These are phyloP conservation scores for Cladophialophora exuberans DNA, from an alignment of 2,329 filamentous ascomycete genomes.

Conservation along the genomic window DNA sequence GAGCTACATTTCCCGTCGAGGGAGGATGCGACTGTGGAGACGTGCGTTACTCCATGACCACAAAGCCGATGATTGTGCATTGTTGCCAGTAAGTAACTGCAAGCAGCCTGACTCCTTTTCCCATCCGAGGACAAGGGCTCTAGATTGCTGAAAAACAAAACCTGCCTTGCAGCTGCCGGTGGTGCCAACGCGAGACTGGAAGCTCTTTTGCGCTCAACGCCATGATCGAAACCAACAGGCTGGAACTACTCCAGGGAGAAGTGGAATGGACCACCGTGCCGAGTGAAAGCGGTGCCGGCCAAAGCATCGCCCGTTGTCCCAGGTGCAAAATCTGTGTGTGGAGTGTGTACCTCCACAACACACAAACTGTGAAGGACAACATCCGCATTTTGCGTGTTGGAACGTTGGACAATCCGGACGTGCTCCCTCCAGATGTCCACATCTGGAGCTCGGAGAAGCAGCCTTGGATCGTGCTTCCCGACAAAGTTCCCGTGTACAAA, in stretches of 20 bases:
- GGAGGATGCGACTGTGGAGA: conserved; percentile 27
- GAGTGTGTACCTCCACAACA: conserved; percentile 45
- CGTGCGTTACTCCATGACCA: conserved; percentile 22
- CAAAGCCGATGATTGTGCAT: conserved; percentile 27
- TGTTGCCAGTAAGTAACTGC: conserved; percentile 32
- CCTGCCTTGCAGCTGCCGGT: conserved; percentile 31
- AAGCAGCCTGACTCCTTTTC: no score
- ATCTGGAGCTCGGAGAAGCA: conserved; percentile 48
- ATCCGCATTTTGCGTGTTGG: conserved; percentile 48
- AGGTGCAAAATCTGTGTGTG: conserved; percentile 47
- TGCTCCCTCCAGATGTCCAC: conserved; percentile 50
- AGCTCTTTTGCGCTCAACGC: conserved; percentile 28
- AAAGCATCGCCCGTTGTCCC: conserved; percentile 50
- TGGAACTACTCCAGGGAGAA: conserved; percentile 38
- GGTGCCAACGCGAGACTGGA: conserved; percentile 28
- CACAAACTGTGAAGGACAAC: conserved; percentile 27
- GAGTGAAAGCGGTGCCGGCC: conserved; percentile 45
- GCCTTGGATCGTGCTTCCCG: conserved; percentile 44
- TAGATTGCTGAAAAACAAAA: conserved; percentile 17
- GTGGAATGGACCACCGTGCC: conserved; percentile 40
- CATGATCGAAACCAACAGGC: conserved; percentile 34
- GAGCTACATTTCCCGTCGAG: conserved; percentile 17
- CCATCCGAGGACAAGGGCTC: no score
- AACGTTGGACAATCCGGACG: conserved; percentile 47
- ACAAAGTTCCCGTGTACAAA: conserved; percentile 44